These are phyloP conservation scores for Calonectria naviculata DNA, from an alignment of 2,329 filamentous ascomycete genomes.

Conservation along the genomic window DNA sequence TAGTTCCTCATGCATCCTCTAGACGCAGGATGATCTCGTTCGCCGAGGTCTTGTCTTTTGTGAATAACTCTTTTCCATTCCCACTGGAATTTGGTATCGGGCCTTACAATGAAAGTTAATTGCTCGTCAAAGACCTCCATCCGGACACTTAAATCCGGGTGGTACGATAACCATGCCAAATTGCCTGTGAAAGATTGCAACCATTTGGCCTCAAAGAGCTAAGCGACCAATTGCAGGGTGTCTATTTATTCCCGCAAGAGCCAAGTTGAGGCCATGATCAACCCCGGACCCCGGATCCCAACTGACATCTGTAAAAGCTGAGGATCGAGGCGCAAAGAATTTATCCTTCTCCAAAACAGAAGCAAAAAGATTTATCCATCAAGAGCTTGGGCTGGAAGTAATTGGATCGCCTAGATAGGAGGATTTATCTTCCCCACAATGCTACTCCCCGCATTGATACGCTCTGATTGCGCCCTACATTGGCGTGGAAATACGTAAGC, in stretches of 20 bases:
- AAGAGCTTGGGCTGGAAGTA: background rate
- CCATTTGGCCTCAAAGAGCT: background rate
- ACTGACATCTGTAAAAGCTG: too few relatives aligned
- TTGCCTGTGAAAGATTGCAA: background rate
- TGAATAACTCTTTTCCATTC: background rate
- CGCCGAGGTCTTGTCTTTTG: too few relatives aligned
- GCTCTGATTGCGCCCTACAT: background rate
- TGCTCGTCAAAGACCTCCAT: background rate
- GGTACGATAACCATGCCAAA: background rate
- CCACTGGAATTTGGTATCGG: background rate
- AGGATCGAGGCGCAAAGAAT: too few relatives aligned
- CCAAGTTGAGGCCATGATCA: background rate
- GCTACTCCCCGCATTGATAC: background rate
- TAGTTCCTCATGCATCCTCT: too few relatives aligned
- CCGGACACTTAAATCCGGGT: background rate
- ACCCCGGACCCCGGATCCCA: background rate
- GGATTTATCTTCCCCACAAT: slow-evolving; percentile 1
- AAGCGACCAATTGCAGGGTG: background rate
- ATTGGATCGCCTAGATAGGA: background rate
- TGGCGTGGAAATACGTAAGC: background rate
- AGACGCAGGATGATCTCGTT: too few relatives aligned
- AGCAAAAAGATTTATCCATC: background rate
- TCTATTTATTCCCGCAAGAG: slow-evolving; percentile 1
- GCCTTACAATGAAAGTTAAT: background rate
- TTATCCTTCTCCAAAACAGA: background rate